A percentile compares a stretch with the other conserved stretches of the same genome.
Evolutionary conservation across 2,329 filamentous ascomycete species (phyloP).

Genomic region (Aschersonia sp.): DNA sequence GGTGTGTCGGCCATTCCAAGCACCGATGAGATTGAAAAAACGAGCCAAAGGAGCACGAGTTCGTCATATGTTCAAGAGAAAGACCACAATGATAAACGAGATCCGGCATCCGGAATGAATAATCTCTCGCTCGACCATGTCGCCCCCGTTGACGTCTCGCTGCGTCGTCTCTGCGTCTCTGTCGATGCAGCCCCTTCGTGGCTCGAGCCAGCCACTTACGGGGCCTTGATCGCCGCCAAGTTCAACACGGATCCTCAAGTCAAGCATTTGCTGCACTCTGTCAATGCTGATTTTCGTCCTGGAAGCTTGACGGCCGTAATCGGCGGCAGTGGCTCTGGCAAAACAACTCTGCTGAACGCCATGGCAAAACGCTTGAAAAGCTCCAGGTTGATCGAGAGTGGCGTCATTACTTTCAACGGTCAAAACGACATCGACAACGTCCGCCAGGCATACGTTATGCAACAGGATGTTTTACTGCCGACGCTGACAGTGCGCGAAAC

Average conservation of each 20-base stretch:
- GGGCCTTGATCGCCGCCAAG: constrained; percentile 21
- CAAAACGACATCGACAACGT: constrained; percentile 35
- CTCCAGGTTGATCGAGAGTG: constrained; percentile 33
- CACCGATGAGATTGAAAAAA: constrained; percentile 16
- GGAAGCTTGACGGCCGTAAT: constrained; percentile 64
- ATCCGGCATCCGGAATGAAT: constrained; percentile 13
- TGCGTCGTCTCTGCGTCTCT: constrained; percentile 38
- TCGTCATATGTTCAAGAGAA: constrained; percentile 1
- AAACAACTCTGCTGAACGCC: constrained; percentile 58
- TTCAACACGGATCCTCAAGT: constrained; percentile 21
- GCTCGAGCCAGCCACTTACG: constrained; percentile 31
- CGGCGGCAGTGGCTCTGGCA: constrained; percentile 59
- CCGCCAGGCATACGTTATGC: constrained; percentile 57
- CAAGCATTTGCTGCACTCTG: constrained; percentile 45
- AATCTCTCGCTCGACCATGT: constrained; percentile 35
- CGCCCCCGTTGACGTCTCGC: constrained; percentile 36
- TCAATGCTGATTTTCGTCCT: constrained; percentile 48
- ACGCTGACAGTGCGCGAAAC: constrained; percentile 67
- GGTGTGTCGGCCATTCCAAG: constrained; percentile 5
- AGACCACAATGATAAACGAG: not conserved
- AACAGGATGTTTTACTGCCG: constrained; percentile 61
- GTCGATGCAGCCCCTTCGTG: constrained; percentile 44
- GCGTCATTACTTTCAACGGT: constrained; percentile 48
- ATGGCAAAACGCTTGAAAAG: constrained; percentile 56
- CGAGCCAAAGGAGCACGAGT: constrained; percentile 17